Conservation (phyloP, 495 filamentous ascomycete species). For the Tuber indicum region DNA sequence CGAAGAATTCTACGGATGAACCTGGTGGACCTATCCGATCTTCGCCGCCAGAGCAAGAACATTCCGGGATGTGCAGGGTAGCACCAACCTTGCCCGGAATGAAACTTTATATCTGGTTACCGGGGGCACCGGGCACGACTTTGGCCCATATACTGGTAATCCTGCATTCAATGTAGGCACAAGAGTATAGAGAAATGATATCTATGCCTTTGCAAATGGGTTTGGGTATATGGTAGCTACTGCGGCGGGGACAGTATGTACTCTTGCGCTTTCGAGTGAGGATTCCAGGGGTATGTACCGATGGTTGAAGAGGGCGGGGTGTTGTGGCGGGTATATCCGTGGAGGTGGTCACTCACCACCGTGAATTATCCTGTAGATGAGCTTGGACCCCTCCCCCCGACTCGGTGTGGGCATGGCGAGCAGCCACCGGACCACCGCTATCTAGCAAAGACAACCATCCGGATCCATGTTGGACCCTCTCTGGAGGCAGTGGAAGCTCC, state of each 20-base stretch:
- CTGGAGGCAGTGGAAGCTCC: too few species aligned
- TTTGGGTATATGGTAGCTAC: constrained; percentile 51
- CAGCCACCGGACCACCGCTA: too few species aligned
- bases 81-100: constrained; percentile 54
- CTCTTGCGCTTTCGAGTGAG: not conserved
- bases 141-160: constrained; percentile 44
- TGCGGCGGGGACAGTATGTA: constrained; percentile 45
- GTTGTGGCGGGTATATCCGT: too few species aligned
- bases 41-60: constrained; percentile 57
- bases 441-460: too few species aligned
- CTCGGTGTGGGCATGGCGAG: too few species aligned
- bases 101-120: constrained; percentile 45
- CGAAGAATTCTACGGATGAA: constrained; percentile 41
- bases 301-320: not conserved
- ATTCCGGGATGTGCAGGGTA: constrained; percentile 52
- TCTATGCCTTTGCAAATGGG: constrained; percentile 49
- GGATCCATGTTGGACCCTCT: too few species aligned
- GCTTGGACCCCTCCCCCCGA: too few species aligned
- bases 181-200: constrained; percentile 51
- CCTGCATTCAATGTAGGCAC: constrained; percentile 53
- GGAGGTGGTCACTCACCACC: too few species aligned
- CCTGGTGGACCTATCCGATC: constrained; percentile 53
- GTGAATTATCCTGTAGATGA: too few species aligned
- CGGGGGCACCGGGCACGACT: not conserved
- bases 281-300: not conserved